Percentiles rank a stretch among this genome's conserved stretches.
Evolutionary conservation across 176 grass and related monocot species (phyloP).

Genomic region (Zizania latifolia): DNA sequence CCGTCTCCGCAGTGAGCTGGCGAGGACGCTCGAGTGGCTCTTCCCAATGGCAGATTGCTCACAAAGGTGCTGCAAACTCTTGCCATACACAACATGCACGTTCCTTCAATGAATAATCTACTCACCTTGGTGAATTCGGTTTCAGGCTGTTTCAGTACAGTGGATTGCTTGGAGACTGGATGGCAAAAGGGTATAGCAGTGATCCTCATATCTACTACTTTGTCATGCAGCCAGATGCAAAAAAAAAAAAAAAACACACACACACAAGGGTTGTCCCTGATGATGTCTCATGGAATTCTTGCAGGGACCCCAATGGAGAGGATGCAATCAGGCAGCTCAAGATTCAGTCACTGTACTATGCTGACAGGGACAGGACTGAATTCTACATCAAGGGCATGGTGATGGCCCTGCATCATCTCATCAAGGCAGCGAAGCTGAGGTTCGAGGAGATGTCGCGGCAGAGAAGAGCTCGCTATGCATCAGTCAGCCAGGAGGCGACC

Average conservation of each 20-base stretch:
- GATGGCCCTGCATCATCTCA: conserved; percentile 45
- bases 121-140: neutral
- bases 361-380: conserved; percentile 53
- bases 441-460: too few species aligned
- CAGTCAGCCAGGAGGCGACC: too few species aligned
- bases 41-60: conserved; percentile 54
- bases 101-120: conserved; percentile 6
- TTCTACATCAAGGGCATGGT: conserved; percentile 49
- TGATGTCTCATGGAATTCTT: neutral
- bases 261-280: neutral
- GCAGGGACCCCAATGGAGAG: neutral
- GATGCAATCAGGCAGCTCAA: conserved; percentile 6
- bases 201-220: neutral
- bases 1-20: conserved; percentile 40
- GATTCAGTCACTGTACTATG: conserved; percentile 54
- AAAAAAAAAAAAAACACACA: too few species aligned
- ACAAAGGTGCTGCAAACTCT: conserved; percentile 27
- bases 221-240: neutral
- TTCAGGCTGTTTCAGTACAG: neutral
- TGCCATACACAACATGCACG: neutral
- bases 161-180: conserved; percentile 13
- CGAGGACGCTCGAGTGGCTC: conserved; percentile 55
- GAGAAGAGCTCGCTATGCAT: too few species aligned
- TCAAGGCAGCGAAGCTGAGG: neutral
- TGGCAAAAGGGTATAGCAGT: too few species aligned